Conservation (phyloP, 139 green algal species). For the Chloropicon primus region DNA sequence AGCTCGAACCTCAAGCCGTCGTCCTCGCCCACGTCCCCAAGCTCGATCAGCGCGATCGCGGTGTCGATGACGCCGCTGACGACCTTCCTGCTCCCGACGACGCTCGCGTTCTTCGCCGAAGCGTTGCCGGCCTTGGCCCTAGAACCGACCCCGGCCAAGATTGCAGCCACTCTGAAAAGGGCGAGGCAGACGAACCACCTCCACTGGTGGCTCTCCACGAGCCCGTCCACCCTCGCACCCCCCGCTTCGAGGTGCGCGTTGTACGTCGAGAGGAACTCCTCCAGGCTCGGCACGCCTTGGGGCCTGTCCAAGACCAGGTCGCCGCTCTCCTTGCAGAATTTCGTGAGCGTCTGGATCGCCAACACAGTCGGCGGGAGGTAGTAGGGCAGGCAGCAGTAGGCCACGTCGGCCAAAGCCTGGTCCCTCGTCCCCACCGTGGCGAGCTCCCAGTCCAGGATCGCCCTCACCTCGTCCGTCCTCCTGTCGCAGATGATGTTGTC, state of each 20-base stretch:
- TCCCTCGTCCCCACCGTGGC: conserved; percentile 64
- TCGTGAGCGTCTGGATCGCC: not conserved
- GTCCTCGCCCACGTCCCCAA: not conserved
- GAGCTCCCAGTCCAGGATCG: conserved; percentile 97
- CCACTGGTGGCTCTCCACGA: conserved; percentile 32
- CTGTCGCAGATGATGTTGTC: conserved; percentile 81
- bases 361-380: conserved; percentile 11
- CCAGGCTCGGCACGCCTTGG: not conserved
- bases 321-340: not conserved
- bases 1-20: conserved; percentile 1
- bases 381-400: conserved; percentile 73
- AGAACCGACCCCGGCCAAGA: conserved; percentile 74
- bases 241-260: not conserved
- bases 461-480: conserved; percentile 12
- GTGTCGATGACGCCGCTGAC: conserved; percentile 38
- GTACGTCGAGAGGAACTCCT: not conserved
- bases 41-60: conserved; percentile 39
- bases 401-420: conserved; percentile 56
- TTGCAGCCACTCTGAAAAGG: conserved; percentile 79
- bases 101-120: conserved; percentile 42
- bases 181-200: conserved; percentile 82
- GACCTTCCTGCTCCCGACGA: conserved; percentile 30
- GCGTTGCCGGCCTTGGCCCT: conserved; percentile 69
- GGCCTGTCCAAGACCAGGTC: not conserved
- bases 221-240: not conserved